Evolutionary conservation across 768 basidiomycete genomes (phyloP).

Genomic region (Suillus cothurnatus): DNA sequence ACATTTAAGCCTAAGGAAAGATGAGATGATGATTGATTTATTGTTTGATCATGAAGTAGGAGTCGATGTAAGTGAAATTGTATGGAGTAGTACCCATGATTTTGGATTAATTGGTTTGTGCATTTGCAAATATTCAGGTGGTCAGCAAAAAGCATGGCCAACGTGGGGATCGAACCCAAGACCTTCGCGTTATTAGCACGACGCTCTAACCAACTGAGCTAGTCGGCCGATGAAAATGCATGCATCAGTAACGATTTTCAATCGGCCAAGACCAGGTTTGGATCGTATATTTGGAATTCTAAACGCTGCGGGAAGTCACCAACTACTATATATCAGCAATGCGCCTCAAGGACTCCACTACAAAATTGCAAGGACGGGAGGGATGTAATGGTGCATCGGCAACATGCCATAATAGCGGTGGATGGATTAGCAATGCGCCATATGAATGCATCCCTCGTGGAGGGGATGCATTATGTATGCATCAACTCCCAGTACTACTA

Average conservation of each 20-base stretch:
- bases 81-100: background rate
- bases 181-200: constrained; percentile 65
- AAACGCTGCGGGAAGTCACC: too few species aligned
- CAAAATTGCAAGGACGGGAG: too few species aligned
- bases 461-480: too few species aligned
- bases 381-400: too few species aligned
- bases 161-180: constrained; percentile 73
- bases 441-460: too few species aligned
- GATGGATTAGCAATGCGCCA: too few species aligned
- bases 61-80: background rate
- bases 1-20: constrained; percentile 56
- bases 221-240: constrained; percentile 31
- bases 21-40: background rate
- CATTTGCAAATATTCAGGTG: background rate
- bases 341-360: too few species aligned
- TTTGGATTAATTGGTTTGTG: background rate
- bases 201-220: constrained; percentile 56
- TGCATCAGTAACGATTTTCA: background rate
- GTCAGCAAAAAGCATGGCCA: constrained; percentile 41
- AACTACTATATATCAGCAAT: too few species aligned
- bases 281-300: too few species aligned
- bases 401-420: too few species aligned
- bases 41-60: background rate
- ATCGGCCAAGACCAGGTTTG: too few species aligned
- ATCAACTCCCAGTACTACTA: too few species aligned